Evolutionary conservation across 768 basidiomycete genomes (phyloP), one percentile per base, ranked within the genome.

Genomic region (Phlegmacium glaucopus): DNA sequence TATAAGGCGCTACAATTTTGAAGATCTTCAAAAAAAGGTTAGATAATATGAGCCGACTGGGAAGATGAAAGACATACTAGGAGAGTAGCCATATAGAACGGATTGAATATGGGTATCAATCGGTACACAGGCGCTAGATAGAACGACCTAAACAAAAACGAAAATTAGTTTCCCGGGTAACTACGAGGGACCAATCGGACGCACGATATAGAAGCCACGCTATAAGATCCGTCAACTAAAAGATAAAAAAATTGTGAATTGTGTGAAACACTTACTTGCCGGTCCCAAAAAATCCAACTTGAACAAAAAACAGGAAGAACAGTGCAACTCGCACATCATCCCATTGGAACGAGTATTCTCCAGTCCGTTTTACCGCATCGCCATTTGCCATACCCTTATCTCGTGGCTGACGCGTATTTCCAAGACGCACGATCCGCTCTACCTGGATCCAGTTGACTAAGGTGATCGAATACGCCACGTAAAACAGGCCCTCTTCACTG

Each of bases 61-160:
- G 36, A 16, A 8, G 22, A 16, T 35, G n/a, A 34, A 22, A 28
- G 29, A 58, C 73, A n/a, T 45, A 87, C 87, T 52, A 91, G 65
- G 16, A 90, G 72, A 4, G 78, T 61, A 0, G 84, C 76, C 91
- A 92, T 92, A 50, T 87, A 74, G 65, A 92, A 92, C 0, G 90
- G 91, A 51, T 76, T 87, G 62, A 94, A 94, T 42, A 90, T 77
- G 1, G 90, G 89, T 52, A 93, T 84, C 12, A 94, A 73, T 13
- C 90, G 85, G 57, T 91, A 93, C 6, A 93, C 90, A 2, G 91
- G 90, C 34, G 85, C 90, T 15, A 93, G 74, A 63, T 94, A 93
- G 66, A 93, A 93, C 2, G 87, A 89, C 13, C 81, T 85, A 39
- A 25, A 27, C 5, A 6, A 16, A 11, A 26, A 43, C 9, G 44